These are phyloP conservation scores for Wickerhamomyces strasburgensis DNA, from an alignment of 805 yeast species.

Conservation along the genomic window DNA sequence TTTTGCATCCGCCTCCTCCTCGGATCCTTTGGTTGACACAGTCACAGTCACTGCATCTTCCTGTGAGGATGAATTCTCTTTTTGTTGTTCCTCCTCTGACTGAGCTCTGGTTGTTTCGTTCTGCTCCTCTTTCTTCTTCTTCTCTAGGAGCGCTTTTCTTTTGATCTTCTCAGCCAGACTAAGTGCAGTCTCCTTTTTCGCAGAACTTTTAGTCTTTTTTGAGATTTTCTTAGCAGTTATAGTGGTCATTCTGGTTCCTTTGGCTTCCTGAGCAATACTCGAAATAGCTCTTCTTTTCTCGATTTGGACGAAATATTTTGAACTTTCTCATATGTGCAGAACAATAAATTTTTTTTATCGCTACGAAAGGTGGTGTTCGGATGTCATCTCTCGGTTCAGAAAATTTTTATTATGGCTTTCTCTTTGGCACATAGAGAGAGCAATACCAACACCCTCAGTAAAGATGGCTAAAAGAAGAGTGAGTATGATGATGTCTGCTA, in stretches of 20 bases:
- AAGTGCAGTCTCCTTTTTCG: slow-evolving; percentile 33
- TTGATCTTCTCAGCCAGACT: slow-evolving; percentile 55
- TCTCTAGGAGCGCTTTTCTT: slow-evolving; percentile 32
- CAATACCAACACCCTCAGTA: background rate
- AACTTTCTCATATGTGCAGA: no score
- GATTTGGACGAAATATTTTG: background rate
- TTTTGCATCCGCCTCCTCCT: slow-evolving; percentile 10
- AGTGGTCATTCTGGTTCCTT: no score
- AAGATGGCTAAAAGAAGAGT: slow-evolving; percentile 52
- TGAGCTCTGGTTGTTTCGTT: slow-evolving; percentile 5
- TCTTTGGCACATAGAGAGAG: background rate
- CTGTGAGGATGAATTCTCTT: no score
- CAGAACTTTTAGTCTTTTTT: slow-evolving; percentile 24
- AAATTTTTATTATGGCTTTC: slow-evolving; percentile 12
- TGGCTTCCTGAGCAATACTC: background rate
- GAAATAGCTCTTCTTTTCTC: background rate
- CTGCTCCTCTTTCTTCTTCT: slow-evolving; percentile 6
- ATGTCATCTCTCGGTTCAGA: slow-evolving; percentile 24
- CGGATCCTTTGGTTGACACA: slow-evolving; percentile 2
- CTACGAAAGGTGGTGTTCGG: slow-evolving; percentile 19
- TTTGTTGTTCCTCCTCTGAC: slow-evolving; percentile 20
- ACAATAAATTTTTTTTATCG: slow-evolving; percentile 4
- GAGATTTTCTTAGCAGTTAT: slow-evolving; percentile 12
- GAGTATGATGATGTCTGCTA: slow-evolving; percentile 13
- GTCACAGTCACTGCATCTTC: slow-evolving; percentile 4